Base-by-base conservation (phyloP, 75 land plant genomes). In the Sequoiadendron giganteum region DNA sequence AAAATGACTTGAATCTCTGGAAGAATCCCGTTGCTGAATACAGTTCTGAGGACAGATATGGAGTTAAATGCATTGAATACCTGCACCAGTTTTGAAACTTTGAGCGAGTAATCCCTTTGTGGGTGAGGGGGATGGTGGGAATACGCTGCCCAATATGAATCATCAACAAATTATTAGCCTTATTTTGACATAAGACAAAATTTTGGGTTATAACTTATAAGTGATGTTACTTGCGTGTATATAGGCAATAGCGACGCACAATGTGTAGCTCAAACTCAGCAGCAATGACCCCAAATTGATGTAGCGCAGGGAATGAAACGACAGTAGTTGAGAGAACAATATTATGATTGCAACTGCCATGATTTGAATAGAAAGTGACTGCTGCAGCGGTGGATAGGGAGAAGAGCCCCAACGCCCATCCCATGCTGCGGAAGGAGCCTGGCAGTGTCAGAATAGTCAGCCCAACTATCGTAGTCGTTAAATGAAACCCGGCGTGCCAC, bases 271-370 rank as follows among this genome's bases (percentile, higher is more conserved):
- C 4, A 42, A 42, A 3, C 43, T 42, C 43, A 42, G 1, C 43
- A 42, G 1, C 43, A 42, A 0, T 3, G 43, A 42, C 43, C 43
- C 43, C 43, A 96, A 85, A 85, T 90, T 97, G 18, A 97, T 91
- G 86, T 96, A 90, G 21, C 99, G 94, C 54, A 97, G 95, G 19
- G 97, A 97, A 89, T 97, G 99, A 84, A 97, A 97, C 6, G 94
- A 90, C 49, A 97, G 99, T 14, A 96, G 85, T 89, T 97, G 99
- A 49, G 96, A 93, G 18, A 97, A 92, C 48, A 94, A 0, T 54
- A 92, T 93, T 93, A 95, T 93, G 15, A 95, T 92, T 14, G 77
- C 91, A 1, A 93, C 94, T 86, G 91, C 95, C 85, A 93, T 90
- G 19, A 91, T 89, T 79, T 65, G 93, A 87, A 89, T 97, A 96